phyloP scores from a whole-genome alignment of 2,329 filamentous ascomycete genomes.

The Talaromyces verruculosus region DNA sequence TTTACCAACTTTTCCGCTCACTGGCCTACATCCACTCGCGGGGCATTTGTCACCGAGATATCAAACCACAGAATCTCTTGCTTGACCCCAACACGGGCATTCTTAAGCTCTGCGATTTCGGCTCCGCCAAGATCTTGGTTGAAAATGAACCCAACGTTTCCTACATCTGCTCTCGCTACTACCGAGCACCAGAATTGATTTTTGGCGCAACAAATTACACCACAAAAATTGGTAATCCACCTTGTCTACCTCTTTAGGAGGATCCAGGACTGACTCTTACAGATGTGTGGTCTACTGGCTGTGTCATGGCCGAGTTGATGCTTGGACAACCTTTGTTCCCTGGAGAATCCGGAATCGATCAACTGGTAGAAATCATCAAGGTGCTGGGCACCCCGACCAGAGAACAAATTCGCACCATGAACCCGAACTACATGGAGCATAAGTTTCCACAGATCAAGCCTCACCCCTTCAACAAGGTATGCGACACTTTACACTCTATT shows the following conservation, averaged over 20 bases:
- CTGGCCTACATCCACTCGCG: conserved; percentile 99
- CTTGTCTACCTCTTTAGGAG: not conserved
- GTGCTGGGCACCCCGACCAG: conserved; percentile 93
- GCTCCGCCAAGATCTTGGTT: conserved; percentile 96
- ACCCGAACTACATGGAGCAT: conserved; percentile 99
- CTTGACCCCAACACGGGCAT: conserved; percentile 88
- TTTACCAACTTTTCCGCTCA: conserved; percentile 97
- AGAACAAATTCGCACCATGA: conserved; percentile 99
- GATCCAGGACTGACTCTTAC: conserved; percentile 8
- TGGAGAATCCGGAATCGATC: conserved; percentile 96
- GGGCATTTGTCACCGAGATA: conserved; percentile 97
- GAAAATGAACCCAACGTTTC: conserved; percentile 99
- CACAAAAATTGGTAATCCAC: conserved; percentile 87
- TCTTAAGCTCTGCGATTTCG: conserved; percentile 97
- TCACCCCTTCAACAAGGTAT: conserved; percentile 91
- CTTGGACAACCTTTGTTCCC: conserved; percentile 96
- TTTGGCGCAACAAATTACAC: conserved; percentile 99
- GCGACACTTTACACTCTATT: not conserved
- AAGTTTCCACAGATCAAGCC: conserved; percentile 99
- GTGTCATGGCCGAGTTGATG: conserved; percentile 99
- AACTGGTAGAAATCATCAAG: conserved; percentile 99
- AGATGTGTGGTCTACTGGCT: conserved; percentile 99
- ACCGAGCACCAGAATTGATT: conserved; percentile 95
- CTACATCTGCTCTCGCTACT: conserved; percentile 99
- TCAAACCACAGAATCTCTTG: conserved; percentile 97